Base-by-base conservation (phyloP, 2,329 filamentous ascomycete genomes). In the Fusarium brevicatenulatum region DNA sequence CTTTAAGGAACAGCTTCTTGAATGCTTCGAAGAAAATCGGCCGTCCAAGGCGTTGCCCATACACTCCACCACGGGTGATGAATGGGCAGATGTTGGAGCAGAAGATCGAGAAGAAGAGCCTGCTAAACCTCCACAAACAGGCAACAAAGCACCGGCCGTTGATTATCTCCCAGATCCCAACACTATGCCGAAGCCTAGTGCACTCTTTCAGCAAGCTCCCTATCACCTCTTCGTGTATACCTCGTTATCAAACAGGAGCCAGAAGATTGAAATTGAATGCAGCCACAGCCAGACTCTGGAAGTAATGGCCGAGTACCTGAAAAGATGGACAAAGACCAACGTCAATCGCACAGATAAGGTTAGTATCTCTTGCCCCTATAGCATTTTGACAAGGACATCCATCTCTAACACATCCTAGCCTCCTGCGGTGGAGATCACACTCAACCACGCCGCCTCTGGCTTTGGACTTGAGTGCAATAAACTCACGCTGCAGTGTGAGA, bases 231-330 rank as follows among this genome's bases (percentile, higher is more conserved):
- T 82, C 19, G 78, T 88, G 9, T 72, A 78, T 25, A 76, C 79
- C 15, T 70, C 73, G 16, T 77, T 11, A 37, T 18, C 23, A 25
- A 37, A 78, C 23, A 72, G 68, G 10, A 68, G n/a, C n/a, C 9
- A 72, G 13, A 75, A 72, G 28, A 79, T 88, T 15, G 82, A 84
- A 53, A 77, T 88, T 16, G 82, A 86, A 54, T 81, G 83, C 56
- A 88, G 85, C 54, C 87, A 89, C 75, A 83, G 82, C 44, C 82
- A 82, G 9, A 85, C 84, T 1, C 74, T 88, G 34, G 78, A 84
- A 58, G 76, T 87, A 21, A 72, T 88, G 11, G 79, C 81, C 7
- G 81, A 83, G 3, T 88, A 88, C 64, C 75, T 88, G 4, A 82
- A 82, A 75, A 82, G 82, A 40, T 88, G 86, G 85, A 84, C 82